Conservation (phyloP, 805 yeast species). For the Kodamaea kakaduensis region DNA sequence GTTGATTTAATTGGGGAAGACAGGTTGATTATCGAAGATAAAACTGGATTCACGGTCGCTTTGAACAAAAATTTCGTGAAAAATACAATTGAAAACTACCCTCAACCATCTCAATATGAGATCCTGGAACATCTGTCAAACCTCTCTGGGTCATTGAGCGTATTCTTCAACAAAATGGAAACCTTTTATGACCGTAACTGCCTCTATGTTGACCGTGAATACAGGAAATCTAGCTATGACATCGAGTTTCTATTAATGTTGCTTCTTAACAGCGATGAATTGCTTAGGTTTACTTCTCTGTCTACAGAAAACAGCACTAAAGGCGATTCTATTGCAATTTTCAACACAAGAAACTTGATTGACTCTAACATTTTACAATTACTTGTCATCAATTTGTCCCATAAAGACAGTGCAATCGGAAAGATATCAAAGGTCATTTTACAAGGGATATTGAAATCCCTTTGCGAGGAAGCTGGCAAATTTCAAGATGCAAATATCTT, state of each 20-base stretch:
- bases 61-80: conserved; percentile 47
- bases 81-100: conserved; percentile 39
- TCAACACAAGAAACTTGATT: conserved; percentile 54
- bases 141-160: background rate
- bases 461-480: conserved; percentile 28
- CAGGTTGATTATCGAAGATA: conserved; percentile 42
- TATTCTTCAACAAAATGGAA: conserved; percentile 21
- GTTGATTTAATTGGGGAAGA: conserved; percentile 46
- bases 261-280: conserved; percentile 61
- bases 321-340: conserved; percentile 19
- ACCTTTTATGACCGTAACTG: conserved; percentile 22
- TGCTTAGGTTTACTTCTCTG: conserved; percentile 36
- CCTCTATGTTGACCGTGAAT: conserved; percentile 17
- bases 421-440: conserved; percentile 44
- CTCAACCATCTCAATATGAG: background rate
- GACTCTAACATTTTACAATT: conserved; percentile 55
- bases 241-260: conserved; percentile 64
- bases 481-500: conserved; percentile 57
- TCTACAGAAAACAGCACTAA: conserved; percentile 17
- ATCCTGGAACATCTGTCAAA: conserved; percentile 9
- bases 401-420: conserved; percentile 20
- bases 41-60: conserved; percentile 46
- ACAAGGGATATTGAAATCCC: conserved; percentile 38
- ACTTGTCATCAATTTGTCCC: conserved; percentile 45
- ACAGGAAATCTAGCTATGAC: conserved; percentile 48